phyloP scores from a whole-genome alignment of 2,329 filamentous ascomycete genomes.

The Colletotrichum siamense region DNA sequence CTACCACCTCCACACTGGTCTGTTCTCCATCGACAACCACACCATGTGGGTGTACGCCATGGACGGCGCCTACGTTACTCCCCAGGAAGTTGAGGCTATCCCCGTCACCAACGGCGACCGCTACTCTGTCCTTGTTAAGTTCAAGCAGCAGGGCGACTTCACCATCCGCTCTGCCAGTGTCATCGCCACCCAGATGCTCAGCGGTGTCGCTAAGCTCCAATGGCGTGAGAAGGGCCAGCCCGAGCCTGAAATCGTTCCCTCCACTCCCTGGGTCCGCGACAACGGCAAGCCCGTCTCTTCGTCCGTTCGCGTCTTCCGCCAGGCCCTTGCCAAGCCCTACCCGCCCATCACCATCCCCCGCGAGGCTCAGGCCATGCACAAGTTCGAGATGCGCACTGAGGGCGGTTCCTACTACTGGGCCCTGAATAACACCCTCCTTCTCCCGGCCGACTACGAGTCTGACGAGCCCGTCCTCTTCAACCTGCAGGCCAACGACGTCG shows the following conservation, averaged over 20 bases:
- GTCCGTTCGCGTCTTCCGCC: conserved; percentile 49
- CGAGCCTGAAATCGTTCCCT: conserved; percentile 22
- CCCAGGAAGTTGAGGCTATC: conserved; percentile 37
- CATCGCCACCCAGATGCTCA: conserved; percentile 58
- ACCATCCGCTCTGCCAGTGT: conserved; percentile 58
- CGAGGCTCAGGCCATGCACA: conserved; percentile 50
- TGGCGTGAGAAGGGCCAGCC: conserved; percentile 29
- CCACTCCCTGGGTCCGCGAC: conserved; percentile 53
- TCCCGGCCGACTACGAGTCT: conserved; percentile 40
- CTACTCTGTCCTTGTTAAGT: conserved; percentile 55
- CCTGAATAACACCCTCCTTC: conserved; percentile 50
- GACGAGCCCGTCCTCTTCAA: conserved; percentile 51
- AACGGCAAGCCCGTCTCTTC: conserved; percentile 47
- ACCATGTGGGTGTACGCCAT: conserved; percentile 59
- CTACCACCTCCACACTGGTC: conserved; percentile 48
- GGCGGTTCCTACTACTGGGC: conserved; percentile 59
- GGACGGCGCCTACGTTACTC: conserved; percentile 60
- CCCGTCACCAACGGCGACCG: conserved; percentile 56
- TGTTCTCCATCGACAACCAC: conserved; percentile 58
- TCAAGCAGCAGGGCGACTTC: conserved; percentile 54
- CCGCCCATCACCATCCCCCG: conserved; percentile 48
- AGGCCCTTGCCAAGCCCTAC: conserved; percentile 48
- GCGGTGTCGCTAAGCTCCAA: conserved; percentile 54
- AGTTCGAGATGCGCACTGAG: conserved; percentile 43
- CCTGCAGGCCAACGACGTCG: conserved; percentile 33